Evolutionary conservation across 345 rosid genomes (phyloP).

Genomic region (Schrenkiella parvula): DNA sequence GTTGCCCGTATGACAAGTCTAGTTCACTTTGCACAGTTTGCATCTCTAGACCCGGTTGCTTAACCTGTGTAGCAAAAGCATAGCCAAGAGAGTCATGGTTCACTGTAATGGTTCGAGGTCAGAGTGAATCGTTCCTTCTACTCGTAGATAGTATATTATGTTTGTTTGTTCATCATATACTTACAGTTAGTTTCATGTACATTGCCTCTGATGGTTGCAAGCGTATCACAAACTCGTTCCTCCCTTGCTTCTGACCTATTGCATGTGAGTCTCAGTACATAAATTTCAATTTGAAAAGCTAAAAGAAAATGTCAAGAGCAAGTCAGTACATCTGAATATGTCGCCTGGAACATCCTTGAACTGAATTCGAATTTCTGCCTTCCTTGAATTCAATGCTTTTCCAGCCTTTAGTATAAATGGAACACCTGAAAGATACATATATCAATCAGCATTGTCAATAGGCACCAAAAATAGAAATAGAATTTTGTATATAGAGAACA

Average conservation of each 20-base stretch:
- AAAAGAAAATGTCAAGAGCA: not conserved
- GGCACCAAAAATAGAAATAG: not conserved
- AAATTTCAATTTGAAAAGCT: not conserved
- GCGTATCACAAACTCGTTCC: slow-evolving; percentile 96
- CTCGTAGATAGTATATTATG: not conserved
- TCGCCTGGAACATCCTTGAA: slow-evolving; percentile 99
- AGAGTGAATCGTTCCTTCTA: not conserved
- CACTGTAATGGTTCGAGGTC: not conserved
- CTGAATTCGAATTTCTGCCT: slow-evolving; percentile 97
- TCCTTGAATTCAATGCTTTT: slow-evolving; percentile 89
- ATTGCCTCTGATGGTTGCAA: slow-evolving; percentile 96
- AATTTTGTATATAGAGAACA: not conserved
- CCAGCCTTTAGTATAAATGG: slow-evolving; percentile 97
- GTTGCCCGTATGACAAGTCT: slow-evolving; percentile 94
- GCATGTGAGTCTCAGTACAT: not conserved
- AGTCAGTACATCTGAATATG: slow-evolving; percentile 72
- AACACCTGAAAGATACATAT: slow-evolving; percentile 54
- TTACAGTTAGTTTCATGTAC: slow-evolving; percentile 93
- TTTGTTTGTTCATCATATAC: slow-evolving; percentile 18
- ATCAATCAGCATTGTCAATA: slow-evolving; percentile 3
- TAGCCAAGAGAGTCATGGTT: slow-evolving; percentile 4
- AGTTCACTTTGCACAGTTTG: slow-evolving; percentile 87
- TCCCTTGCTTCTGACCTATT: slow-evolving; percentile 90
- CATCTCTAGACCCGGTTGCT: slow-evolving; percentile 98
- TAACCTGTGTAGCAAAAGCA: slow-evolving; percentile 58